These are phyloP conservation scores for Coelastrella sp. DNA, from an alignment of 139 green algal species.

Conservation along the genomic window DNA sequence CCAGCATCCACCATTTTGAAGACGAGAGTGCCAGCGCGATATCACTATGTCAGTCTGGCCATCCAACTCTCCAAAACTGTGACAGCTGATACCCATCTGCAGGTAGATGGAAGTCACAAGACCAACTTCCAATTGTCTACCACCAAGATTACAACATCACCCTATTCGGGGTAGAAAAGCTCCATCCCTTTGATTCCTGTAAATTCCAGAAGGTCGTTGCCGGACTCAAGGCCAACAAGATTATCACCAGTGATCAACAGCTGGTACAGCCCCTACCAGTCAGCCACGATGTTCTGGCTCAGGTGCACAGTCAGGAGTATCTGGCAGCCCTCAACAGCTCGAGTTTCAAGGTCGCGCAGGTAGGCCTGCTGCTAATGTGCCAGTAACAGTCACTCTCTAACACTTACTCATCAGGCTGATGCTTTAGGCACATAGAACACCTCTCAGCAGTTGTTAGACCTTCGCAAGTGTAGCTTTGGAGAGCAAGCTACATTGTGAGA, in stretches of 20 bases:
- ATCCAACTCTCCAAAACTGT: no score
- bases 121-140: slow-evolving; percentile 69
- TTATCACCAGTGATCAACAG: slow-evolving; percentile 5
- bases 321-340: slow-evolving; percentile 63
- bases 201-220: slow-evolving; percentile 72
- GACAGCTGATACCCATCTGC: no score
- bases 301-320: slow-evolving; percentile 72
- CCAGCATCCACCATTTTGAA: no score
- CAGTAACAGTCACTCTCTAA: slow-evolving; percentile 23
- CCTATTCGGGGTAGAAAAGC: slow-evolving; percentile 82
- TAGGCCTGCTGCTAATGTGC: background rate
- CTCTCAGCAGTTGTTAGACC: no score
- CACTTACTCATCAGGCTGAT: background rate
- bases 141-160: slow-evolving; percentile 75
- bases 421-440: background rate
- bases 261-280: slow-evolving; percentile 45
- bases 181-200: slow-evolving; percentile 85
- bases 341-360: slow-evolving; percentile 53
- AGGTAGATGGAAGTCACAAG: slow-evolving; percentile 35
- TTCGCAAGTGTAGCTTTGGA: no score
- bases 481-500: no score
- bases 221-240: background rate
- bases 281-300: slow-evolving; percentile 48
- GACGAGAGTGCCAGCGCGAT: no score
- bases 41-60: no score